Evolutionary conservation across 1,284 basidiomycete species (phyloP), one percentile per base, ranked within the genome.

Genomic region (Ceratobasidium papillatum): DNA sequence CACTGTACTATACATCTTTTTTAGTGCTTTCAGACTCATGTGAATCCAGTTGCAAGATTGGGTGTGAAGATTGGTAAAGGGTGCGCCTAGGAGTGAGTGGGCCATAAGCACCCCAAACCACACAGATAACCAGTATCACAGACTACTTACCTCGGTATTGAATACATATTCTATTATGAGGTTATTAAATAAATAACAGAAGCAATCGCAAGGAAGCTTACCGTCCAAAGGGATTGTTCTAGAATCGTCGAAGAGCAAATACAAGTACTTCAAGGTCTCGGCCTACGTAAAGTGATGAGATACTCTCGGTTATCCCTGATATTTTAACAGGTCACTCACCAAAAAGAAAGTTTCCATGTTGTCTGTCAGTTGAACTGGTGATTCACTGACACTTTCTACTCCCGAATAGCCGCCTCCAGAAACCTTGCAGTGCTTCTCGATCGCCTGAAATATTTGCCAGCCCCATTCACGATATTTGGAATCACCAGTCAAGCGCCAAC

Each of bases 321-420:
- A 5, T 17, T 8, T 22, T 14, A 59, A 25, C 30, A 52, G 62
- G 4, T 43, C 27, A 27, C 89, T 75, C 74, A 92, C 92, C 86
- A 96, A 85, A 83, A 94, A 89, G 85, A 97, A 98, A 19, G 96
- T 97, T 84, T 98, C 96, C 94, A 98, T 98, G 81, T 93, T 92
- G 82, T 98, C 94, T 75, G 94, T 90, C 75, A 88, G 85, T 78
- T 84, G 83, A 1, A 87, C 89, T 0, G 92, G 90, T 1, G 89
- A 82, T 75, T 87, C 85, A 80, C 95, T 92, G 17, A 99, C 96
- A 81, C 98, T 94, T 72, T 91, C 82, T 58, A 99, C 87, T 54
- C 90, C 89, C 17, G 94, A 93, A 79, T 94, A 99, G 1, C 95
- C 96, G 9, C 95, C 96, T 0, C 82, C 85, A 32, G 86, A 82